These are phyloP conservation scores for Rhododendron molle DNA, from an alignment of 148 eudicot species.

Conservation along the genomic window DNA sequence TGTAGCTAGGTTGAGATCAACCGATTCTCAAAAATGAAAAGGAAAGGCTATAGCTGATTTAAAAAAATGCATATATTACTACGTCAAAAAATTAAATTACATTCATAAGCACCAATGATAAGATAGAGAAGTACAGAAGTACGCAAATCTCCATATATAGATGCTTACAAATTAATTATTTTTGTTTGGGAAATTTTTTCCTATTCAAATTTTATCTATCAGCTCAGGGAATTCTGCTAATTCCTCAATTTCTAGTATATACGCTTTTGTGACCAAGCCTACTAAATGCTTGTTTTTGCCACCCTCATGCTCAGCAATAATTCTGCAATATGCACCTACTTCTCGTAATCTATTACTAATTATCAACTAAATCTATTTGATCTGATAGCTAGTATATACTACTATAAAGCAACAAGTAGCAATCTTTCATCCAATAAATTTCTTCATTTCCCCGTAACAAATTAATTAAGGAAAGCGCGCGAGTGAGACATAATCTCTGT, in stretches of 20 bases:
- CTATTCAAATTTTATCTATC: not conserved
- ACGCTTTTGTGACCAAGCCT: not conserved
- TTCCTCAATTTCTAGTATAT: too few relatives aligned
- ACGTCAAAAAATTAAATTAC: not conserved
- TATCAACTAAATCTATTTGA: not conserved
- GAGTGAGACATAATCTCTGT: not conserved
- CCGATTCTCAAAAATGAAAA: not conserved
- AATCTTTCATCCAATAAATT: not conserved
- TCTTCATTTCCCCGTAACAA: too few relatives aligned
- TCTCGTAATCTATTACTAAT: not conserved
- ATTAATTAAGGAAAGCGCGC: not conserved
- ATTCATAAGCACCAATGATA: not conserved
- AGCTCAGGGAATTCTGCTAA: not conserved
- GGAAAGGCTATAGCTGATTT: not conserved
- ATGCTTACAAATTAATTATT: not conserved
- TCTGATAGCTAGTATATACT: not conserved
- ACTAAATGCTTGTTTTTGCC: not conserved
- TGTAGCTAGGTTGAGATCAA: not conserved
- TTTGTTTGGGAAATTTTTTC: not conserved
- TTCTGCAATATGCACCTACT: not conserved
- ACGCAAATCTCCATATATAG: not conserved
- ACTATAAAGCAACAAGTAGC: not conserved
- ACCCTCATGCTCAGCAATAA: not conserved
- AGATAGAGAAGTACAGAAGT: not conserved
- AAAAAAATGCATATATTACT: not conserved